Conservation (phyloP, 768 basidiomycete genomes). For the Boletus barrowsii region DNA sequence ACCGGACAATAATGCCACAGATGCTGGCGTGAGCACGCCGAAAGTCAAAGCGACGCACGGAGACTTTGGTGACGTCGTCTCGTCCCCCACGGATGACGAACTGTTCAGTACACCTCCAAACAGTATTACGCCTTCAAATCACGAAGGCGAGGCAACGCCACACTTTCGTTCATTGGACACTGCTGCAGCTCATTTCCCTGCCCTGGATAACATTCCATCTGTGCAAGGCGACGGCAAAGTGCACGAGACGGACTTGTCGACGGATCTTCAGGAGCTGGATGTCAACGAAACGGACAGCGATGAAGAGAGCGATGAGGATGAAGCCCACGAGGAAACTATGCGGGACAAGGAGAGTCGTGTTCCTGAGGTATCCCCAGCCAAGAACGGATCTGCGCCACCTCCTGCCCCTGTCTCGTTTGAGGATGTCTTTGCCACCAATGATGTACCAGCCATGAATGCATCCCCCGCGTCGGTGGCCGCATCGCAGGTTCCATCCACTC, state of each 20-base stretch:
- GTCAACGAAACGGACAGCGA: conserved; percentile 55
- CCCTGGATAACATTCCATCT: conserved; percentile 31
- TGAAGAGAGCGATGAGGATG: conserved; percentile 44
- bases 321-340: conserved; percentile 30
- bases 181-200: conserved; percentile 35
- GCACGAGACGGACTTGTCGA: conserved; percentile 49
- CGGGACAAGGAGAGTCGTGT: conserved; percentile 21
- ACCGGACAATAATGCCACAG: conserved; percentile 21
- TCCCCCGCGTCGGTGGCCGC: conserved; percentile 17
- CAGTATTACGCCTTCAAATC: conserved; percentile 30
- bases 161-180: conserved; percentile 27
- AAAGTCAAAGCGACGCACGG: conserved; percentile 9
- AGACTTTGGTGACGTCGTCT: conserved; percentile 20
- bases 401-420: conserved; percentile 43
- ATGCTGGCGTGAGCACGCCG: conserved; percentile 21
- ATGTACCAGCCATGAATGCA: conserved; percentile 18
- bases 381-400: conserved; percentile 10
- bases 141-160: conserved; percentile 8
- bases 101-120: conserved; percentile 61
- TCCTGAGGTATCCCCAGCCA: conserved; percentile 11
- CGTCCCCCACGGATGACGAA: conserved; percentile 44
- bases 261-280: conserved; percentile 58
- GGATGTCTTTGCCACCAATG: conserved; percentile 43
- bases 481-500: conserved; percentile 11
- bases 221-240: conserved; percentile 28